phyloP scores from a whole-genome alignment of 768 basidiomycete species.

The Boletus reticulatus region DNA sequence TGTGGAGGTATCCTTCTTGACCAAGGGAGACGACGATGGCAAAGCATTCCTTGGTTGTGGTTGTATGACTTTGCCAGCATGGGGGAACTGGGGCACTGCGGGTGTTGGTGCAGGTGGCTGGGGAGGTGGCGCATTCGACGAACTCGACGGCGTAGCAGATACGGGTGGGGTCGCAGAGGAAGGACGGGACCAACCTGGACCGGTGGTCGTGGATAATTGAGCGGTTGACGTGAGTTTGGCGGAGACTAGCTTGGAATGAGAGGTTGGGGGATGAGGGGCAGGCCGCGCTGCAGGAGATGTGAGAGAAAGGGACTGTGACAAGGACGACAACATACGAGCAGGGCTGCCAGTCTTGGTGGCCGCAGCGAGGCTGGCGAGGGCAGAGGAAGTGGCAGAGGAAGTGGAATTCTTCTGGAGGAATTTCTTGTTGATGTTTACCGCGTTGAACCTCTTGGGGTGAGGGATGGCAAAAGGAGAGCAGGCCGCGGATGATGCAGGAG shows the following conservation, averaged over 20 bases:
- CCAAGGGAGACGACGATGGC: slow-evolving; percentile 29
- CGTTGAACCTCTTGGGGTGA: slow-evolving; percentile 82
- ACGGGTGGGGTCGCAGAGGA: slow-evolving; percentile 67
- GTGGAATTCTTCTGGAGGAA: slow-evolving; percentile 88
- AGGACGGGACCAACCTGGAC: slow-evolving; percentile 77
- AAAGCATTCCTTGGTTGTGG: slow-evolving; percentile 50
- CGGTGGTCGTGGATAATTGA: slow-evolving; percentile 53
- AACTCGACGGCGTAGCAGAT: slow-evolving; percentile 47
- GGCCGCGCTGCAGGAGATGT: slow-evolving; percentile 51
- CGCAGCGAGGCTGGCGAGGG: slow-evolving; percentile 37
- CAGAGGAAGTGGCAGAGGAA: slow-evolving; percentile 46
- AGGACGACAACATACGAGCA: slow-evolving; percentile 44
- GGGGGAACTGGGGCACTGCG: slow-evolving; percentile 51
- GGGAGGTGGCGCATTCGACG: slow-evolving; percentile 45
- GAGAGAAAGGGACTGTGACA: not conserved
- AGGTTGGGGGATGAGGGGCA: slow-evolving; percentile 46
- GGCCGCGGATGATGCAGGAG: slow-evolving; percentile 1
- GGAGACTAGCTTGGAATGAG: slow-evolving; percentile 82
- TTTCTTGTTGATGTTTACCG: slow-evolving; percentile 94
- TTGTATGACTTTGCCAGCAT: slow-evolving; percentile 65
- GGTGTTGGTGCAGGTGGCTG: slow-evolving; percentile 39
- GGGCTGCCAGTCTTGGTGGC: slow-evolving; percentile 51
- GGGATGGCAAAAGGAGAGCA: slow-evolving; percentile 34
- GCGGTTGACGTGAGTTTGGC: slow-evolving; percentile 77
- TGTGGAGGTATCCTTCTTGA: slow-evolving; percentile 30